Conservation (phyloP, 192 early-diverging fungal genomes). For the Lobosporangium transversale region DNA sequence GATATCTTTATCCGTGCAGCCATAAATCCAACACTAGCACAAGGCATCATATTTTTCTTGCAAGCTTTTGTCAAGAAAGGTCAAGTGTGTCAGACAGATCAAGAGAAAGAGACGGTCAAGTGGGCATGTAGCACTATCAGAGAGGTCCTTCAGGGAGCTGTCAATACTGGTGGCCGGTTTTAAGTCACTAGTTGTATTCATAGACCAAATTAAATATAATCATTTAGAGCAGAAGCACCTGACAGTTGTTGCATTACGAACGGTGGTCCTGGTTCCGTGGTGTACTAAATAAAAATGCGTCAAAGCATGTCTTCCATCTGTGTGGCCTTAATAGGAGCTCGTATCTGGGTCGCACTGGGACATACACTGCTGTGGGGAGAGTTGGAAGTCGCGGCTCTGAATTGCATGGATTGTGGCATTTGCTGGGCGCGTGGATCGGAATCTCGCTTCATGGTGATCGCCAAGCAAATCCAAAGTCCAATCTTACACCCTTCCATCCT, state of each 20-base stretch:
- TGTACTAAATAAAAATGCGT: too few species aligned
- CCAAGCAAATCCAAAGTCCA: neutral
- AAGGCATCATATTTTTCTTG: conserved; percentile 88
- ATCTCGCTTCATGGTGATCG: neutral
- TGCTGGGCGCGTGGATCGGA: conserved; percentile 8
- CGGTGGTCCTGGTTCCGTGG: too few species aligned
- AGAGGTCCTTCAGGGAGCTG: conserved; percentile 60
- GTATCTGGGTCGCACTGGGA: conserved; percentile 12
- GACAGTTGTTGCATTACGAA: too few species aligned
- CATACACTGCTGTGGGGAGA: conserved; percentile 24
- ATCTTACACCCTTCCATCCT: neutral
- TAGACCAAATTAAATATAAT: too few species aligned
- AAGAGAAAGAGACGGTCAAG: conserved; percentile 70
- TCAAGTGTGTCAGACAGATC: conserved; percentile 67
- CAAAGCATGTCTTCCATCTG: too few species aligned
- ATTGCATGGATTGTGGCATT: neutral
- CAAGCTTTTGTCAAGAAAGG: conserved; percentile 74
- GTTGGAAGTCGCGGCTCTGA: conserved; percentile 6
- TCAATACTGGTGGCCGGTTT: conserved; percentile 51
- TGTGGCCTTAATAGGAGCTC: too few species aligned
- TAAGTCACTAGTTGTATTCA: neutral
- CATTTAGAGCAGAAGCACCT: too few species aligned
- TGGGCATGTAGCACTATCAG: conserved; percentile 75
- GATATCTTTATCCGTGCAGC: conserved; percentile 67
- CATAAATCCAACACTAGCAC: conserved; percentile 73